Base-by-base conservation (phyloP, 768 basidiomycete genomes). In the Pleurotus platypus region DNA sequence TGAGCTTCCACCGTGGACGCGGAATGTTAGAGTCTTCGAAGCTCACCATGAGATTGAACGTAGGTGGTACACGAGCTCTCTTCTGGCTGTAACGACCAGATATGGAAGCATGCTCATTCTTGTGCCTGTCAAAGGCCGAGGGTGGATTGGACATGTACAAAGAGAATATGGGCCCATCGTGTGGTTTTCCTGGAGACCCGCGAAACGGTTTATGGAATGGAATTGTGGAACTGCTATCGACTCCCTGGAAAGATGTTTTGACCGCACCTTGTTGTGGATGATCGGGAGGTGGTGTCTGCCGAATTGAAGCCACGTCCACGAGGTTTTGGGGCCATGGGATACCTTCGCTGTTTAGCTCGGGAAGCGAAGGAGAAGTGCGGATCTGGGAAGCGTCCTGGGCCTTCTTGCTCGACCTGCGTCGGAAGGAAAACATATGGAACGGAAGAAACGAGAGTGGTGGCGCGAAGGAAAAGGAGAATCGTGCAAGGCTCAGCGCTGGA, bases 161-260 rank as follows among this genome's bases (percentile, higher is more conserved):
- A 5, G 85, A 78, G 38, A 88, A 89, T 55, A 91, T 92, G 50
- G 67, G 72, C 39, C 76, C 77, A 63, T 78, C 73, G 5, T 61
- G 68, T 46, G 74, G 69, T 63, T 73, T 78, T 69, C 78, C 78
- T 78, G 73, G 64, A 71, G 73, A 73, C 55, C 66, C 71, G 69
- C 86, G 80, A 78, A 90, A 90, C 47, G 90, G 90, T 82, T 88
- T 89, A 72, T 92, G 89, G 79, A 91, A 92, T 63, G 85, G 79
- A 70, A 88, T 86, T 65, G 86, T 75, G 69, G 72, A 67, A 57
- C 72, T 35, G 30, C 30, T 71, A 68, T 79, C 74, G 71, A 70
- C 63, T 58, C 77, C 76, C 65, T 80, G 76, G 67, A 89, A 79
- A 70, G 85, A 86, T 67, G 79, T 81, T 78, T 82, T 86, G 61